Conservation (phyloP, 305 asterid genomes). For the Ilex paraguariensis region DNA sequence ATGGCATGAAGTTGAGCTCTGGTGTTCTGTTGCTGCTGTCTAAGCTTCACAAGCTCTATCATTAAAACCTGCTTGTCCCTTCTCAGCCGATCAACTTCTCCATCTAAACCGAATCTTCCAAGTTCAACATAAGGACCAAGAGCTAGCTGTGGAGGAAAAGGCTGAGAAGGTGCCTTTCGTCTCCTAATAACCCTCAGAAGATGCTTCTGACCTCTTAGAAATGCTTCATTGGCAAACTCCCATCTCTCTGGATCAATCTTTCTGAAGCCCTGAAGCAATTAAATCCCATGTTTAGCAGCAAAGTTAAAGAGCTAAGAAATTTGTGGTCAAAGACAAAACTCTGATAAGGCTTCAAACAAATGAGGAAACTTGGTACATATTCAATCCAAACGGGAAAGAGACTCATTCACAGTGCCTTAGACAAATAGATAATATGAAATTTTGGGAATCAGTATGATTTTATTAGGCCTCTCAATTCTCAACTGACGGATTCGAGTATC, state of each 20-base stretch:
- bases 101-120: slow-evolving; percentile 42
- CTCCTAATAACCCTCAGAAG: slow-evolving; percentile 48
- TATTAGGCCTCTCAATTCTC: too few species aligned
- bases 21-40: slow-evolving; percentile 55
- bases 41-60: slow-evolving; percentile 50
- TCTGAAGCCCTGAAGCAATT: slow-evolving; percentile 69
- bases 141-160: slow-evolving; percentile 21
- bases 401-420: too few species aligned
- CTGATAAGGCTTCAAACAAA: too few species aligned
- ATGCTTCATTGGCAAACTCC: slow-evolving; percentile 70
- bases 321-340: too few species aligned
- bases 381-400: too few species aligned
- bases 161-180: slow-evolving; percentile 35
- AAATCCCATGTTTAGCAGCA: slow-evolving; percentile 4
- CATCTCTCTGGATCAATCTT: slow-evolving; percentile 73
- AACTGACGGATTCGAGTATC: too few species aligned
- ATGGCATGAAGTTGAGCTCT: slow-evolving; percentile 45
- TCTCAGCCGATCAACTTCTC: slow-evolving; percentile 39
- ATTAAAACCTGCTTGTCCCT: slow-evolving; percentile 46
- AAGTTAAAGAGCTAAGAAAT: too few species aligned
- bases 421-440: too few species aligned
- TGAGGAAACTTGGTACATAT: too few species aligned
- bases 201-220: slow-evolving; percentile 49
- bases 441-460: too few species aligned
- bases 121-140: slow-evolving; percentile 42